phyloP scores from a whole-genome alignment of 768 basidiomycete species.

The Cystobasidium onofrii region DNA sequence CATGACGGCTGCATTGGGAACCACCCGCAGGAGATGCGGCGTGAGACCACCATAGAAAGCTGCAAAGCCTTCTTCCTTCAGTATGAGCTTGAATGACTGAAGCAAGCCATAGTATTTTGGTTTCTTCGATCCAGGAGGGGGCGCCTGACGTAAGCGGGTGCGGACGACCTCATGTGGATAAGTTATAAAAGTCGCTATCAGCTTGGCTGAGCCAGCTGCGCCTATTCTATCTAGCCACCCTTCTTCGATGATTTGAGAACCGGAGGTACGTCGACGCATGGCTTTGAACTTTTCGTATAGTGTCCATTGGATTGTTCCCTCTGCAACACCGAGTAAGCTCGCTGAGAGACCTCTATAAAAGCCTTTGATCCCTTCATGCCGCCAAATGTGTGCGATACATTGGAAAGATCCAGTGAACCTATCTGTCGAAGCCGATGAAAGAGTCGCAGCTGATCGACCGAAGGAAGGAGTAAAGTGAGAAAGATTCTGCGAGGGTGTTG shows the following conservation, averaged over 20 bases:
- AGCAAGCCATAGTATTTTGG: conserved; percentile 72
- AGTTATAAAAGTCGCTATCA: conserved; percentile 84
- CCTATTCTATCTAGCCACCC: conserved; percentile 78
- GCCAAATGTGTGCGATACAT: conserved; percentile 53
- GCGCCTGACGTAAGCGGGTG: conserved; percentile 82
- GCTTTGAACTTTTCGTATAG: conserved; percentile 86
- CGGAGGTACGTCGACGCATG: conserved; percentile 47
- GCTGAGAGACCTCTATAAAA: conserved; percentile 94
- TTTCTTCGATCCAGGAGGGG: conserved; percentile 56
- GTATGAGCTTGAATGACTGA: conserved; percentile 75
- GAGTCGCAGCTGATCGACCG: conserved; percentile 12
- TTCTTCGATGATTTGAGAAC: conserved; percentile 43
- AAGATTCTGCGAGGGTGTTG: neutral
- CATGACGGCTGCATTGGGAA: conserved; percentile 96
- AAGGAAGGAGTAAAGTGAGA: conserved; percentile 37
- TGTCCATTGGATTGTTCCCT: conserved; percentile 94
- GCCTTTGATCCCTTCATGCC: conserved; percentile 72
- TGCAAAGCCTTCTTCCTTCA: conserved; percentile 79
- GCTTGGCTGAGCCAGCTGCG: conserved; percentile 86
- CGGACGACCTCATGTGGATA: conserved; percentile 88
- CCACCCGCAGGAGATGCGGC: conserved; percentile 91
- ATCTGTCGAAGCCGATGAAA: conserved; percentile 32
- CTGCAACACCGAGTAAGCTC: conserved; percentile 89
- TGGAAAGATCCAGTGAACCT: conserved; percentile 14
- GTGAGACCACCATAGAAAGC: conserved; percentile 84